phyloP scores from a whole-genome alignment of 176 grass and related monocot species.

The Carex littledalei region DNA sequence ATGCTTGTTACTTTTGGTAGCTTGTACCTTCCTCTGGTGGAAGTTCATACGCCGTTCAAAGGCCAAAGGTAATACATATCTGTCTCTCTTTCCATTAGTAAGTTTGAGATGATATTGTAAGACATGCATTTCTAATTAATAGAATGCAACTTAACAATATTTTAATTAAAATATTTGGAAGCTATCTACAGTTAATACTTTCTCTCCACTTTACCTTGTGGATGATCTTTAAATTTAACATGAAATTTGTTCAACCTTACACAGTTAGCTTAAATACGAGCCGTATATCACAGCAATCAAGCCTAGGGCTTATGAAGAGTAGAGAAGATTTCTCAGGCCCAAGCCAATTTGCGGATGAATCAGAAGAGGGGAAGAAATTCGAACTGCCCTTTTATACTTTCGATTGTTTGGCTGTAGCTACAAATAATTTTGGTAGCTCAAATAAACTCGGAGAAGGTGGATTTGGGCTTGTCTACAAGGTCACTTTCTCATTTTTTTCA shows the following conservation, averaged over 20 bases:
- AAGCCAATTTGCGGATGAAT: conserved; percentile 28
- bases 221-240: not conserved
- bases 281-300: not conserved
- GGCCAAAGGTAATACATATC: conserved; percentile 43
- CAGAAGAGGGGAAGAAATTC: conserved; percentile 31
- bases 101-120: not conserved
- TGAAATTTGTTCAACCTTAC: not conserved
- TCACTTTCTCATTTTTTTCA: not conserved
- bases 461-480: conserved; percentile 91
- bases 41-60: conserved; percentile 34
- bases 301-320: not conserved
- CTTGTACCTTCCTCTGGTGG: conserved; percentile 60
- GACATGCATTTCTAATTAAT: not conserved
- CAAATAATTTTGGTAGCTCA: conserved; percentile 42
- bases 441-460: conserved; percentile 90
- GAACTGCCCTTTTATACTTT: conserved; percentile 66
- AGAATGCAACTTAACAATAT: not conserved
- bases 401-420: conserved; percentile 41
- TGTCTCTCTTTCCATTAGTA: not conserved
- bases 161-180: not conserved
- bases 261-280: not conserved
- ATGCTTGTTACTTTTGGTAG: conserved; percentile 36
- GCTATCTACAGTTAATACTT: not conserved
- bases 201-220: not conserved
- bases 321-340: conserved; percentile 33